Evolutionary conservation across 257 asterid species (phyloP).

Genomic region (Agastache rugosa): DNA sequence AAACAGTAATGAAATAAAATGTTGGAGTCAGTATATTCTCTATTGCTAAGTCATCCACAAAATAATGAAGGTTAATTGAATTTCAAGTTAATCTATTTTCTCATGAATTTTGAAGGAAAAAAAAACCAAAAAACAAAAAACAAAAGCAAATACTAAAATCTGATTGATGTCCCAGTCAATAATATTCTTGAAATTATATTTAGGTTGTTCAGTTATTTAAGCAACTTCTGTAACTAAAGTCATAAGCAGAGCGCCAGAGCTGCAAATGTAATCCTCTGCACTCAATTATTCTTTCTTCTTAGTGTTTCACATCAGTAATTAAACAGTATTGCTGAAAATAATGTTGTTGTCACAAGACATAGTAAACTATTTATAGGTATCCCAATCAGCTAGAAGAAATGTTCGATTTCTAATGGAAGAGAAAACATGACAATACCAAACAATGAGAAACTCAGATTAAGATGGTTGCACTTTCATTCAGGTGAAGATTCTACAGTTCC

Average conservation of each 20-base stretch:
- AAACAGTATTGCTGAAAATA: background rate
- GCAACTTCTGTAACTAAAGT: background rate
- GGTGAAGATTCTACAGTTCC: background rate
- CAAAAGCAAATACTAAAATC: background rate
- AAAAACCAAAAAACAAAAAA: no score
- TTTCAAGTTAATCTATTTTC: conserved; percentile 19
- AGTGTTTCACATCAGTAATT: conserved; percentile 6
- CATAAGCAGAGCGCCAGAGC: background rate
- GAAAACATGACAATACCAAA: background rate
- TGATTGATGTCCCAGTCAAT: background rate
- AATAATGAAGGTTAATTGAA: background rate
- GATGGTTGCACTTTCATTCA: background rate
- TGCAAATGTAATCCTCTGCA: conserved; percentile 17
- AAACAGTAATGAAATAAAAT: background rate
- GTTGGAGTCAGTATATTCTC: background rate
- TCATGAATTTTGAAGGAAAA: conserved; percentile 18
- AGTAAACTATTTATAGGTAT: background rate
- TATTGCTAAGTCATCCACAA: background rate
- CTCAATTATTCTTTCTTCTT: background rate
- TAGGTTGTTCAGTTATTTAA: background rate
- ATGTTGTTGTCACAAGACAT: background rate
- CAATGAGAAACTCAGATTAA: background rate
- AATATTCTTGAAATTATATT: background rate
- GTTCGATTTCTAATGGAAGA: background rate
- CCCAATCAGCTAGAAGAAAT: background rate